These are phyloP conservation scores for Calycina herbarum DNA, from an alignment of 2,329 filamentous ascomycete genomes.

Conservation along the genomic window DNA sequence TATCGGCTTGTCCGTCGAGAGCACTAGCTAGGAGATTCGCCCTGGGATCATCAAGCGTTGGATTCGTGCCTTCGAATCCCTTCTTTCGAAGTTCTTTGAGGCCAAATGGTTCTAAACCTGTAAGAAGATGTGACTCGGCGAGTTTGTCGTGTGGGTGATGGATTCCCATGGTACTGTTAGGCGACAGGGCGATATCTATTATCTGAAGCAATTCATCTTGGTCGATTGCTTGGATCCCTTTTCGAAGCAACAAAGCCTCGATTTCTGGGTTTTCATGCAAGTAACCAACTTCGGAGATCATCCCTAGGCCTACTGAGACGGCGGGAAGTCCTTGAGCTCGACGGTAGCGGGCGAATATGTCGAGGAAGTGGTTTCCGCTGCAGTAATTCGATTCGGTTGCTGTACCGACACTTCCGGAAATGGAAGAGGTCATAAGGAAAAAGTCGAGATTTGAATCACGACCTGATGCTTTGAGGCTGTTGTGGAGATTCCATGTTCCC, in stretches of 20 bases:
- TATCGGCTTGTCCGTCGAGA: constrained; percentile 8
- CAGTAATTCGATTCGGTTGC: constrained; percentile 32
- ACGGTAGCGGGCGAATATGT: constrained; percentile 26
- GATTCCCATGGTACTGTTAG: not conserved
- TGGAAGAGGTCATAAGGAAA: constrained; percentile 35
- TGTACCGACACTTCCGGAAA: constrained; percentile 6
- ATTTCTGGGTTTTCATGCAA: constrained; percentile 41
- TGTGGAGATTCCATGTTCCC: constrained; percentile 18
- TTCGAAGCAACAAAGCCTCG: constrained; percentile 39
- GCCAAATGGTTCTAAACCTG: constrained; percentile 12
- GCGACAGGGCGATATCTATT: constrained; percentile 12
- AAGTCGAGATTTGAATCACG: constrained; percentile 38
- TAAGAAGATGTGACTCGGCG: constrained; percentile 10
- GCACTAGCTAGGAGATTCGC: constrained; percentile 10
- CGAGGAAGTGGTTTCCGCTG: constrained; percentile 38
- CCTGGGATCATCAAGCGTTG: constrained; percentile 13
- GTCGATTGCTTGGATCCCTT: constrained; percentile 40
- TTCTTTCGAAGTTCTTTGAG: constrained; percentile 6
- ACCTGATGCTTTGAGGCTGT: constrained; percentile 12
- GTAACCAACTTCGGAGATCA: constrained; percentile 27
- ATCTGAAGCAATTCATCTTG: constrained; percentile 20
- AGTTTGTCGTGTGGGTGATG: not conserved
- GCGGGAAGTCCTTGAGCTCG: constrained; percentile 11
- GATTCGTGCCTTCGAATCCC: constrained; percentile 14
- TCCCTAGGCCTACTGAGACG: constrained; percentile 19